A percentile compares a stretch with the other conserved stretches of the same genome.
phyloP scores from a whole-genome alignment of 805 yeast genomes.

The Hanseniaspora lindneri region DNA sequence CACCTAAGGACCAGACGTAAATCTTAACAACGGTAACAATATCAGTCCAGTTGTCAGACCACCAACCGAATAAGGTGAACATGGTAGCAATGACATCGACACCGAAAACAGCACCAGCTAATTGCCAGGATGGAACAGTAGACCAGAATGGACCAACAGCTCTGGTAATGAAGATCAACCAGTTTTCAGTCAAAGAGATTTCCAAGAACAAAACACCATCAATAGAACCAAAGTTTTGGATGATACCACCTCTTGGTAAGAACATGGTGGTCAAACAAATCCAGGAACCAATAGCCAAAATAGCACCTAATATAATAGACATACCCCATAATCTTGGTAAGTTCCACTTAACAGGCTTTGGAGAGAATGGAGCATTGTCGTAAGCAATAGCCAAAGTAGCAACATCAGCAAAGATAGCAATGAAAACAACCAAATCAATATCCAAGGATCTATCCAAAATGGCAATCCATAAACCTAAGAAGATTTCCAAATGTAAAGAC shows the following conservation, averaged over 20 bases:
- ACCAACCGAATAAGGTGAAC: conserved; percentile 92
- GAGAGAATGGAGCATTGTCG: conserved; percentile 93
- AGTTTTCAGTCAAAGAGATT: conserved; percentile 89
- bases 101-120: conserved; percentile 80
- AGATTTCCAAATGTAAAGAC: conserved; percentile 85
- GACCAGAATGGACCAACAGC: conserved; percentile 99
- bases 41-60: conserved; percentile 96
- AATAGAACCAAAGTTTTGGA: conserved; percentile 88
- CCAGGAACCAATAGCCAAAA: conserved; percentile 89
- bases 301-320: conserved; percentile 75
- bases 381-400: conserved; percentile 95
- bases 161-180: conserved; percentile 94
- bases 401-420: conserved; percentile 95
- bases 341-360: conserved; percentile 92
- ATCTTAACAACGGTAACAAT: conserved; percentile 87
- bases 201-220: conserved; percentile 91
- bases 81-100: conserved; percentile 87
- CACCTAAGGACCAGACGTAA: conserved; percentile 94
- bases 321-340: conserved; percentile 94
- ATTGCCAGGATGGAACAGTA: conserved; percentile 90
- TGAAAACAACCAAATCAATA: conserved; percentile 87
- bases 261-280: conserved; percentile 90
- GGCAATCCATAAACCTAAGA: conserved; percentile 94
- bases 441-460: conserved; percentile 74
- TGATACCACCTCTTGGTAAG: conserved; percentile 80